Base-by-base conservation (phyloP, 2,329 filamentous ascomycete species). In the Aspergillus persii region DNA sequence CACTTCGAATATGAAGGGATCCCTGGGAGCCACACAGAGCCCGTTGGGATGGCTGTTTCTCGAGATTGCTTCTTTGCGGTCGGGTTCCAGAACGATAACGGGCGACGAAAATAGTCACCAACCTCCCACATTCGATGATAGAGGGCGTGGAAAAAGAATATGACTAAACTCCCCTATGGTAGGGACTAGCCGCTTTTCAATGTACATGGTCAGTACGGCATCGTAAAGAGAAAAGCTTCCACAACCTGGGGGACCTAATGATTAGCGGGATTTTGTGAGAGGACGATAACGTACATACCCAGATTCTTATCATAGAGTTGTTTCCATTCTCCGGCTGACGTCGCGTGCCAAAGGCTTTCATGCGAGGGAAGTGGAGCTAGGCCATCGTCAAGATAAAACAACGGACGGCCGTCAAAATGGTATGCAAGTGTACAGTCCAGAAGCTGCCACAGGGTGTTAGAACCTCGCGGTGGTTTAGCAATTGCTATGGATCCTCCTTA, bases 61-160 rank as follows among this genome's bases (percentile, higher is more conserved):
- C 68, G 70, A 55, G 67, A 70, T 58, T 76, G 75, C 61, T 71
- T 78, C 54, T 71, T 75, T 23, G 73, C 78, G 18, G 76, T 79
- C 8, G 78, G 78, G 11, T 72, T 75, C 77, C 77, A 80, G 54
- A 76, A 77, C 2, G 78, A 78, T 1, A 84, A 73, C 0, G 77
- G 79, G 26, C 79, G 73, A 44, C 71, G 73, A 52, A 79, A 77
- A 53, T 80, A 80, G 15, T 74, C 71, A 11, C 77, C 74, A 1
- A 84, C 77, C 56, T 83, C 78, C 77, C 80, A 81, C 53, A 78
- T 79, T 44, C 80, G 74, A 29, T 77, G 77, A 56, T 81, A 83
- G 8, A 84, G 72, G 4, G 80, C 81, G 64, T 83, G 81, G 27
- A 84, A 82, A 72, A 8, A 84, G 68, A 27, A 79, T 74, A 9